These are phyloP conservation scores for Acer yangbiense DNA, from an alignment of 345 rosid species.

Conservation along the genomic window DNA sequence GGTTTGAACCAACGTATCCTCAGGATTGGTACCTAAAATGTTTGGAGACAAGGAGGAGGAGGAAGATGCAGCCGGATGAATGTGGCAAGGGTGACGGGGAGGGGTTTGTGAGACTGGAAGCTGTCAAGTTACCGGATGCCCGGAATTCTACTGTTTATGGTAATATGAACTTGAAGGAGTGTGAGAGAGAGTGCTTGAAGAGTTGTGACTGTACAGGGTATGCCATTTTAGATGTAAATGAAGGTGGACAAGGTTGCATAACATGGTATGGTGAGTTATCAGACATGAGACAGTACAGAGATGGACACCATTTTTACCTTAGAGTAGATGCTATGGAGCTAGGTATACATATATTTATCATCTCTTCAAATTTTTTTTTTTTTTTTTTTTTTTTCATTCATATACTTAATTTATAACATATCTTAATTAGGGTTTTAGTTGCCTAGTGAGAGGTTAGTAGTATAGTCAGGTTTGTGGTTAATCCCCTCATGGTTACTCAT, in stretches of 20 bases:
- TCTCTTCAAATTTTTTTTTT: too few species aligned
- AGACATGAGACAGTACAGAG: slow-evolving; percentile 5
- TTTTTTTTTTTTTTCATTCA: too few species aligned
- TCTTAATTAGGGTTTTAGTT: too few species aligned
- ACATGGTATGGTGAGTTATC: slow-evolving; percentile 5
- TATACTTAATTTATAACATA: too few species aligned
- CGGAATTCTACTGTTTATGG: background rate
- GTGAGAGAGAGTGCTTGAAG: slow-evolving; percentile 13
- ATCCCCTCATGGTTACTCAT: too few species aligned
- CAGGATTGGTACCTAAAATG: too few species aligned
- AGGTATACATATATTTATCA: background rate
- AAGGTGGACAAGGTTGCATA: background rate
- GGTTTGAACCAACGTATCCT: too few species aligned
- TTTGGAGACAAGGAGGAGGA: too few species aligned
- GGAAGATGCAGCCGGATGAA: too few species aligned
- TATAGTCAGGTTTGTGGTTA: too few species aligned
- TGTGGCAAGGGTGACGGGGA: slow-evolving; percentile 2
- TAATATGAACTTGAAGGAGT: slow-evolving; percentile 4
- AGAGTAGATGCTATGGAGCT: slow-evolving; percentile 1
- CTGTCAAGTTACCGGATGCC: slow-evolving; percentile 8
- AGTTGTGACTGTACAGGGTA: slow-evolving; percentile 8
- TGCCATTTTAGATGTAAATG: background rate
- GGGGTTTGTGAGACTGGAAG: slow-evolving; percentile 8
- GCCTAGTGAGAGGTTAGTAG: too few species aligned
- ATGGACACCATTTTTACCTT: slow-evolving; percentile 3